Conservation (phyloP, 257 asterid genomes). For the Plectranthus barbatus region DNA sequence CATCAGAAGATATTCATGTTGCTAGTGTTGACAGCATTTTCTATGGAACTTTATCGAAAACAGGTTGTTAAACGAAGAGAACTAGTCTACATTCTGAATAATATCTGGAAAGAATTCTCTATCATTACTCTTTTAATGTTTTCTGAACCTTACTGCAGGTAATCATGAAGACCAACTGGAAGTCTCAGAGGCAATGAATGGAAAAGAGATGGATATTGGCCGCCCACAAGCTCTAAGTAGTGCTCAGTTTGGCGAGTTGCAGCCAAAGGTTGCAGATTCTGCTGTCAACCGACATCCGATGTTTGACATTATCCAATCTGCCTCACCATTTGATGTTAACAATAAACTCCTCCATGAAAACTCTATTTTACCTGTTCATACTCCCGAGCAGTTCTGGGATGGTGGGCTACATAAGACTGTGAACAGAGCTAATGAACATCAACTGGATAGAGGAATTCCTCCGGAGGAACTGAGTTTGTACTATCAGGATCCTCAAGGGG, state of each 20-base stretch:
- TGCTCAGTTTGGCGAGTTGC: constrained; percentile 35
- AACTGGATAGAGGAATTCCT: constrained; percentile 39
- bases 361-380: constrained; percentile 26
- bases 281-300: constrained; percentile 24
- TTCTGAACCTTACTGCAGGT: constrained; percentile 24
- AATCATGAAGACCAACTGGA: constrained; percentile 25
- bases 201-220: constrained; percentile 22
- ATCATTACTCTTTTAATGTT: constrained; percentile 10
- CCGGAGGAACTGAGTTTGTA: constrained; percentile 84
- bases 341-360: constrained; percentile 37
- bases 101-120: background rate
- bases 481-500: constrained; percentile 96
- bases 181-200: constrained; percentile 25
- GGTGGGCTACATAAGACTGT: constrained; percentile 34
- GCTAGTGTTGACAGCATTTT: constrained; percentile 27
- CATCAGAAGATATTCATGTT: constrained; percentile 23
- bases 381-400: constrained; percentile 47
- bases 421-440: constrained; percentile 29
- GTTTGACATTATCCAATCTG: constrained; percentile 24
- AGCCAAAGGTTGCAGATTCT: constrained; percentile 25
- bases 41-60: constrained; percentile 18
- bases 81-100: background rate
- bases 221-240: constrained; percentile 18
- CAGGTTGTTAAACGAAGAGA: constrained; percentile 28
- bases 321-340: constrained; percentile 29